Percentiles rank a stretch among this genome's conserved stretches.
These are phyloP conservation scores for Neurospora sp. DNA, from an alignment of 495 filamentous ascomycete species.

Conservation along the genomic window DNA sequence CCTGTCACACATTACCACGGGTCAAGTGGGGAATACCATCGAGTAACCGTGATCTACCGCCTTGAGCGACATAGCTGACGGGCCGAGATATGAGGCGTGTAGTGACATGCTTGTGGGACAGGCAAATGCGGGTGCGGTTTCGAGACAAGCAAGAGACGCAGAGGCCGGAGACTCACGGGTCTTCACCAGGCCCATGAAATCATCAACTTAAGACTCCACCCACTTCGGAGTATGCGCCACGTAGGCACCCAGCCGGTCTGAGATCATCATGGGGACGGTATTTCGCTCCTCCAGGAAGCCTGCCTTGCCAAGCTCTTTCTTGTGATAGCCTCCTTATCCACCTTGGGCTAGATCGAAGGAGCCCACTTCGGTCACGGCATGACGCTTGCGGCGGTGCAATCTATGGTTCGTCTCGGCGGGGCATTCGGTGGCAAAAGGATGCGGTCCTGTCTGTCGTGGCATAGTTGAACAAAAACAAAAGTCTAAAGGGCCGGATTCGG, in stretches of 20 bases:
- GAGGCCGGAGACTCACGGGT: not conserved
- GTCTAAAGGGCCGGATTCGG: conserved; percentile 14
- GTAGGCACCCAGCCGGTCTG: conserved; percentile 1
- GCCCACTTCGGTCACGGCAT: conserved; percentile 10
- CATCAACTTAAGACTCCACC: not conserved
- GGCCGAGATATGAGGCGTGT: conserved; percentile 14
- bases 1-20: conserved; percentile 13
- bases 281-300: not conserved
- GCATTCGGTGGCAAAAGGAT: conserved; percentile 7
- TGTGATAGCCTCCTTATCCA: conserved; percentile 3
- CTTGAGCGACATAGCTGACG: conserved; percentile 7
- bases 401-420: conserved; percentile 5
- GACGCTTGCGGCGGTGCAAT: conserved; percentile 9
- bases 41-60: not conserved
- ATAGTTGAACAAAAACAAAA: conserved; percentile 12
- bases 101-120: conserved; percentile 23
- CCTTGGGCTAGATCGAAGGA: conserved; percentile 4
- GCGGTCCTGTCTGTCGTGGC: conserved; percentile 13
- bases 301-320: not conserved
- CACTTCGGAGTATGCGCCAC: conserved; percentile 5
- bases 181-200: conserved; percentile 1
- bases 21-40: conserved; percentile 6
- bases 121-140: conserved; percentile 11
- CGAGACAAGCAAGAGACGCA: conserved; percentile 11
- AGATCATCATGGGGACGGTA: not conserved